A percentile compares a stretch with the other conserved stretches of the same genome.
These are phyloP conservation scores for Cylindrotheca closterium DNA, from an alignment of 108 stramenopile species.

Conservation along the genomic window DNA sequence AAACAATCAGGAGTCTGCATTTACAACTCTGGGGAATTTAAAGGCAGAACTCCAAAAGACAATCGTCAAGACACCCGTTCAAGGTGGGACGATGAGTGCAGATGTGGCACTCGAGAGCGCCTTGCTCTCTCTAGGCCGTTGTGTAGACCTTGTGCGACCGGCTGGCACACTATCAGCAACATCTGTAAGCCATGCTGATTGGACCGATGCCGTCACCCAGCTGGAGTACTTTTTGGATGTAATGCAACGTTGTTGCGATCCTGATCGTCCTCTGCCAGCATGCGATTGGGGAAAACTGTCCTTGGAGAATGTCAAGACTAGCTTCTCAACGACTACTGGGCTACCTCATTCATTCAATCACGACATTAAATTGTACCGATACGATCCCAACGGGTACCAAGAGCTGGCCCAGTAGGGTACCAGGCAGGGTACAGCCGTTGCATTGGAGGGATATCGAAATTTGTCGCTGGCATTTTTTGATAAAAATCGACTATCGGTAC, in stretches of 20 bases:
- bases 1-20: constrained; percentile 12
- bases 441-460: too few relatives aligned
- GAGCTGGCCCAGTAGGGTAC: too few relatives aligned
- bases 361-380: background rate
- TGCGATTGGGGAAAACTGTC: constrained; percentile 62
- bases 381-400: background rate
- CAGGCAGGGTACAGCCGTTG: too few relatives aligned
- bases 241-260: constrained; percentile 65
- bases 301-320: background rate
- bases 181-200: constrained; percentile 55
- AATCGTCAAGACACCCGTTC: constrained; percentile 26
- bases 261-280: constrained; percentile 63
- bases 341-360: background rate
- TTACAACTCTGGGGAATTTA: constrained; percentile 6
- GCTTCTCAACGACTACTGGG: background rate
- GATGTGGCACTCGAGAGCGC: constrained; percentile 76
- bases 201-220: constrained; percentile 52
- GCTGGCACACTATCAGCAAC: constrained; percentile 61
- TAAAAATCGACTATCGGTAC: too few relatives aligned
- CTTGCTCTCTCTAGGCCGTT: constrained; percentile 64
- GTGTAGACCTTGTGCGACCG: constrained; percentile 74
- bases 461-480: too few relatives aligned
- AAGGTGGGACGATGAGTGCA: constrained; percentile 42
- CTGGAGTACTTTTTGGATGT: constrained; percentile 63
- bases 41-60: constrained; percentile 33